phyloP scores from a whole-genome alignment of 2,329 filamentous ascomycete genomes.

The Penicillium sp. region DNA sequence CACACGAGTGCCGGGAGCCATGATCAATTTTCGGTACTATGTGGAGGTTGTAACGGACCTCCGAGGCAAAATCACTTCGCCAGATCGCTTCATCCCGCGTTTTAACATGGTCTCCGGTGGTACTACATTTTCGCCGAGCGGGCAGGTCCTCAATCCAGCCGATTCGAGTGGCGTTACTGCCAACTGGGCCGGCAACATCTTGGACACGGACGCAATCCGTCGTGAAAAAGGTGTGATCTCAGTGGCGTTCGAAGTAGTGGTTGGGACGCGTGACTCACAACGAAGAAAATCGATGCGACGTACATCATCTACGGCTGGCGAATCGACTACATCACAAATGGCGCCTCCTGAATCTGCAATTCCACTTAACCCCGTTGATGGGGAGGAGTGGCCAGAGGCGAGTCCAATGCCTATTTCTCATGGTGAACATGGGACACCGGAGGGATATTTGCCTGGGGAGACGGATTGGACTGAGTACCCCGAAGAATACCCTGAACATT shows the following conservation, averaged over 20 bases:
- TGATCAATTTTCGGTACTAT: conserved; percentile 94
- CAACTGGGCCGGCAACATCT: conserved; percentile 60
- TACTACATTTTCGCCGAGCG: conserved; percentile 45
- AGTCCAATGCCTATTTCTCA: conserved; percentile 19
- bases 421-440: conserved; percentile 21
- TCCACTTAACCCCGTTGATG: conserved; percentile 19
- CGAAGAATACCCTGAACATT: conserved; percentile 25
- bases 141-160: conserved; percentile 33
- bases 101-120: conserved; percentile 51
- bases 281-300: conserved; percentile 48
- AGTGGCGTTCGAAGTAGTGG: conserved; percentile 78
- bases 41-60: conserved; percentile 91
- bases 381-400: conserved; percentile 31
- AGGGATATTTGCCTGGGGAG: conserved; percentile 12
- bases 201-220: conserved; percentile 82
- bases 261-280: conserved; percentile 79
- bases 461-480: conserved; percentile 32
- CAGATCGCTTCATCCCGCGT: conserved; percentile 63
- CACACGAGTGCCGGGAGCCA: conserved; percentile 79
- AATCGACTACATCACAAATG: conserved; percentile 28
- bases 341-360: conserved; percentile 8
- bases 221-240: conserved; percentile 90
- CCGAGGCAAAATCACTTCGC: conserved; percentile 77
- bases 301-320: conserved; percentile 28
- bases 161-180: conserved; percentile 39